Base-by-base conservation (phyloP, 1,284 basidiomycete species). In the Schizopora paradoxa region DNA sequence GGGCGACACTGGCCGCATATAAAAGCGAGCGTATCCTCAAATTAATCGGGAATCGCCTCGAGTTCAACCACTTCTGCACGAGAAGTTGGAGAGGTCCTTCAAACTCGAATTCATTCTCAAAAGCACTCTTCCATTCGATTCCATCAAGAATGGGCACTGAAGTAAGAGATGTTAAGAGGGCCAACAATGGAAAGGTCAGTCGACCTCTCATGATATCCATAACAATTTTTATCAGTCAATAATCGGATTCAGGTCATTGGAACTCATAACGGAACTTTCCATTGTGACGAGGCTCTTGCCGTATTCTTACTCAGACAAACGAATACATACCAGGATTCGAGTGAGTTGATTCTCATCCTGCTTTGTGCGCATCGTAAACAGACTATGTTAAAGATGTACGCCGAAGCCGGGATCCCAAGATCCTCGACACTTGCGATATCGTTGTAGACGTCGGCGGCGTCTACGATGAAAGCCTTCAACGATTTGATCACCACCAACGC, bases 361-460 rank as follows among this genome's bases (percentile, higher is more conserved):
- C 4, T 19, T n/a, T 37, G 32, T 34, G 6, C 19, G 14, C 14
- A 19, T 46, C 23, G 39, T 32, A 6, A 11, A 41, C 14, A 36
- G 14, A 37, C 23, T 16, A 32, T 27, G 25, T 33, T 39, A 36
- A 54, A 90, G 90, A 75, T 54, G 62, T 97, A 35, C 85, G 84
- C 58, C 79, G 92, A 29, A 87, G 80, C 36, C 79, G 95, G 43
- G 91, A 97, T 61, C 81, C 86, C 1, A 76, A 74, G 8, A 65
- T 87, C 41, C 78, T 99, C 44, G 83, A 86, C 52, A 74, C 79
- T 3, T 93, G 92, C 58, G 85, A 93, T 58, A 93, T 99, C 61
- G 91, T 99, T n/a, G 92, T 99, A 28, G 95, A 99, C 62, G 95
- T 99, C 45, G 95, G 96, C 13, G 94, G 90, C 6, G 77, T 89